Evolutionary conservation across 2,329 filamentous ascomycete species (phyloP), one percentile per base, ranked within the genome.

Genomic region (Neofusicoccum laricinum): DNA sequence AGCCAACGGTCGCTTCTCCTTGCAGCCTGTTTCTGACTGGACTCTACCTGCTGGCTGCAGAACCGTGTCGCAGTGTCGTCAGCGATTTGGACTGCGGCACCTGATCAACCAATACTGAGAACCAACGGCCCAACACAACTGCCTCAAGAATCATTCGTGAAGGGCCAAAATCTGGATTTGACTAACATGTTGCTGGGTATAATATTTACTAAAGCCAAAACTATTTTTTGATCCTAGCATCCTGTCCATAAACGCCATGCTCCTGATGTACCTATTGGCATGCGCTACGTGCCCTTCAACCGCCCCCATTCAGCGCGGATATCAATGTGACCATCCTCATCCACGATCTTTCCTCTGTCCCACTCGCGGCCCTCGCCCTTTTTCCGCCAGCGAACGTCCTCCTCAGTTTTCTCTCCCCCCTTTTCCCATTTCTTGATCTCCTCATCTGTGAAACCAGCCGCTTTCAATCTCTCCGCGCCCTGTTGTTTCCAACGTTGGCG

Each of bases 381-480:
- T 71, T 88, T 90, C 41, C 84, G 82, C 92, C 92, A 96, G 58
- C 81, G 85, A 2, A 96, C 88, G 70, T 88, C 86, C 41, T 87
- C 85, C 66, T 89, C 86, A 62, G 85, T 82, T 72, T 86, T 83
- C 12, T 85, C 85, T 1, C 82, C 80, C 21, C 85, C 84, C 58
- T 82, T 87, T 73, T 89, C 88, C 87, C 90, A 92, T 67, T 87
- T 88, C 70, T 84, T 82, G 65, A 97, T 86, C 70, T 93, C 86
- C 4, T 87, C 85, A 15, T 93, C 90, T 1, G 86, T 87, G 72
- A 96, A 96, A 0, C 93, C 93, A 0, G 91, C 92, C 21, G 86
- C 86, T 38, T 87, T 87, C 66, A 97, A 78, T 65, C 93, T 82
- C 61, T 93, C 88, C 6, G 90, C 90, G 34, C 92, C 91, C 69